These are phyloP conservation scores for Fusarium marasasianum DNA, from an alignment of 2,329 filamentous ascomycete genomes.

Conservation along the genomic window DNA sequence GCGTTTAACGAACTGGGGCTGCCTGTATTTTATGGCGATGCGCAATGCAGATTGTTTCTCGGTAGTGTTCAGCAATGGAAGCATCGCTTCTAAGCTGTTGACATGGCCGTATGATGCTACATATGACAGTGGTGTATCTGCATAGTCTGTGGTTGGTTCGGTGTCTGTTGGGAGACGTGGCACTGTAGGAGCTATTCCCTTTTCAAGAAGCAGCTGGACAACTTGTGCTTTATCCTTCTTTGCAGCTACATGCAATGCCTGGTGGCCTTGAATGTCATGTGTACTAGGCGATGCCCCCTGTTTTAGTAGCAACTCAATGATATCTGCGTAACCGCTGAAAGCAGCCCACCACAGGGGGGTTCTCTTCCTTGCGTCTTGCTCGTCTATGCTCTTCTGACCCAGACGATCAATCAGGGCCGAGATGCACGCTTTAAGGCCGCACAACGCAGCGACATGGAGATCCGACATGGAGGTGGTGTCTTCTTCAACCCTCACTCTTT, in stretches of 20 bases:
- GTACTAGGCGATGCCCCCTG: conserved; percentile 41
- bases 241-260: conserved; percentile 50
- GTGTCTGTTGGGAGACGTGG: not conserved
- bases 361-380: not conserved
- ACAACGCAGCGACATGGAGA: conserved; percentile 24
- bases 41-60: conserved; percentile 41
- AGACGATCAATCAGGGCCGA: not conserved
- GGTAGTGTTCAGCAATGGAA: conserved; percentile 39
- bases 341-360: conserved; percentile 39
- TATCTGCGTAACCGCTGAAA: conserved; percentile 24
- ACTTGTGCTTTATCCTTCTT: conserved; percentile 1
- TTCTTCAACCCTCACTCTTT: not conserved
- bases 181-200: conserved; percentile 47
- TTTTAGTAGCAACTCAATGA: conserved; percentile 31
- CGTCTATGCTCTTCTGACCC: not conserved
- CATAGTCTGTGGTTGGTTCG: too few species aligned
- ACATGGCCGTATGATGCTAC: conserved; percentile 43
- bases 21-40: conserved; percentile 37
- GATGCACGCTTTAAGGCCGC: conserved; percentile 11
- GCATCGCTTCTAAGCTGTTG: conserved; percentile 40
- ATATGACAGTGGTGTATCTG: conserved; percentile 24
- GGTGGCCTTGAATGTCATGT: conserved; percentile 11
- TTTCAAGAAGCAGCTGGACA: conserved; percentile 6
- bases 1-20: conserved; percentile 36
- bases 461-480: not conserved